These are phyloP conservation scores for Priceomyces castillae DNA, from an alignment of 805 yeast genomes.

Conservation along the genomic window DNA sequence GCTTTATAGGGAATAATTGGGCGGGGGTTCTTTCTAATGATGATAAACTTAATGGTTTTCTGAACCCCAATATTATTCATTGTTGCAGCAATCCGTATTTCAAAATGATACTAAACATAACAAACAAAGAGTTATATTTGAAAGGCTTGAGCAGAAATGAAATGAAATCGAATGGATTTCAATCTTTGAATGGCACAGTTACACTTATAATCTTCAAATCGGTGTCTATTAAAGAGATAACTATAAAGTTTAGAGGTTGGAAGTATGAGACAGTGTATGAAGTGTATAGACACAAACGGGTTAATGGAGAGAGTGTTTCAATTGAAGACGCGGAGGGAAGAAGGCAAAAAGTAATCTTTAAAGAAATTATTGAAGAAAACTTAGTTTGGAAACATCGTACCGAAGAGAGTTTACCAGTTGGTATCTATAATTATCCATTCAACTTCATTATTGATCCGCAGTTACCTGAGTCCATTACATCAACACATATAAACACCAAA, in stretches of 20 bases:
- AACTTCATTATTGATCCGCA: constrained; percentile 11
- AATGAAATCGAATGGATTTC: constrained; percentile 5
- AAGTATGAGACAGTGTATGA: constrained; percentile 10
- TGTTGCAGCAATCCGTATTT: constrained; percentile 4
- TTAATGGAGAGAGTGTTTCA: not conserved
- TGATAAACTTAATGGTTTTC: not conserved
- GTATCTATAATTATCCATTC: constrained; percentile 14
- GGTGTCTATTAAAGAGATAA: constrained; percentile 1
- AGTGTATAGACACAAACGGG: not conserved
- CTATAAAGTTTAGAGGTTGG: constrained; percentile 8
- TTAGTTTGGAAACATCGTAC: constrained; percentile 1
- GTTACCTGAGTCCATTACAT: constrained; percentile 11
- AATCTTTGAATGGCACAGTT: constrained; percentile 8
- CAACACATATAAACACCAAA: constrained; percentile 5
- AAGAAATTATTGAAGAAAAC: constrained; percentile 1
- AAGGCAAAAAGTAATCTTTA: not conserved
- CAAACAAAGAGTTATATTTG: constrained; percentile 10
- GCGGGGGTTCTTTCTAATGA: not conserved
- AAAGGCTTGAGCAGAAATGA: constrained; percentile 11
- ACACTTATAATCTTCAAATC: constrained; percentile 7
- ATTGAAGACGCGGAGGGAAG: not conserved
- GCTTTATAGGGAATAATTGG: not conserved
- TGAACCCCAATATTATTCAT: not conserved
- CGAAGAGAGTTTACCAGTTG: constrained; percentile 4
- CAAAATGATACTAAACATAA: constrained; percentile 7